Conservation (phyloP, 176 grass and related monocot genomes). For the Musa itinerans region DNA sequence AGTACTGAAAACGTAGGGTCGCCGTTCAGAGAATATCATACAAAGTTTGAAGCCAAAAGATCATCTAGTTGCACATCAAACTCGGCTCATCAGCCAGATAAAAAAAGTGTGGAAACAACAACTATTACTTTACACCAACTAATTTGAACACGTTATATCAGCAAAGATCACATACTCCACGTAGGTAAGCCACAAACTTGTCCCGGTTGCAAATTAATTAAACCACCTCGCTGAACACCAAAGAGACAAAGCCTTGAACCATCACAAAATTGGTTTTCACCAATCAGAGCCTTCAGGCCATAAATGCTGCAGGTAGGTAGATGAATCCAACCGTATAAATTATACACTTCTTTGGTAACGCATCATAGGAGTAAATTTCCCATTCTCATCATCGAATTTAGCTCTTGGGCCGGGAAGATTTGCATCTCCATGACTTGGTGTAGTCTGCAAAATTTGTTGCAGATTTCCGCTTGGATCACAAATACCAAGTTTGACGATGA, state of each 20-base stretch:
- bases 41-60: too few relatives aligned
- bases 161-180: neutral
- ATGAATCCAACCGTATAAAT: slow-evolving; percentile 26
- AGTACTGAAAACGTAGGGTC: too few relatives aligned
- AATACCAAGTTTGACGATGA: slow-evolving; percentile 58
- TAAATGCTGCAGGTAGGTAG: neutral
- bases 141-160: neutral
- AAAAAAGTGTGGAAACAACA: neutral
- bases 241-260: too few relatives aligned
- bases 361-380: slow-evolving; percentile 28
- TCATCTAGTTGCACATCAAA: too few relatives aligned
- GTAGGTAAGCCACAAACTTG: neutral
- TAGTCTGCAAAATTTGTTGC: slow-evolving; percentile 45
- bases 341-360: slow-evolving; percentile 77
- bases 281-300: too few relatives aligned
- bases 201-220: neutral
- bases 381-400: slow-evolving; percentile 30
- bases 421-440: slow-evolving; percentile 25
- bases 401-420: slow-evolving; percentile 20
- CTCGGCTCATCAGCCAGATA: neutral
- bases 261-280: neutral
- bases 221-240: neutral
- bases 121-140: neutral
- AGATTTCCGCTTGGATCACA: slow-evolving; percentile 45
- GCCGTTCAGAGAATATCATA: too few relatives aligned